Evolutionary conservation across 345 rosid genomes (phyloP), one percentile per base, ranked within the genome.

Genomic region (Moricandia arvensis): DNA sequence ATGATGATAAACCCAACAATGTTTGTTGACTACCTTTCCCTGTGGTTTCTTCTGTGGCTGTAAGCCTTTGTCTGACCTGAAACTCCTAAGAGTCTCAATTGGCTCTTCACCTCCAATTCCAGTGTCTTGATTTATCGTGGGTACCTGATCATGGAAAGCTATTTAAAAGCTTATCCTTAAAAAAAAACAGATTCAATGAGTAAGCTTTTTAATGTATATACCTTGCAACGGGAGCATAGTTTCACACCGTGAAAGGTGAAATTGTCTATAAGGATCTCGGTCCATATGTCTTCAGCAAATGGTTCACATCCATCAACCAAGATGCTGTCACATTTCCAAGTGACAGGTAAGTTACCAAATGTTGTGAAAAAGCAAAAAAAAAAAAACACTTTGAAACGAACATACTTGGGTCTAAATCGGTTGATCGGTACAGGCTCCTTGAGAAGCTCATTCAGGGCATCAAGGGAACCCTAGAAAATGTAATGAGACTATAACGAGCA

Each of bases 351-450:
- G 51, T 61, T 16, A 61, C 8, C 8, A 68, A 37, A 17, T 62
- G 43, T 10, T 51, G 65, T 66, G 37, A 79, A 54, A 73, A 66
- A 37, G 69, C 53, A 68, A 78, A 31, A 30, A 47, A n/a, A n/a
- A n/a, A n/a, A 43, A 59, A 37, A 18, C 31, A 31, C 5, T 10
- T 31, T 21, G 7, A 38, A 34, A 59, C 63, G 38, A 68, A 61
- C 64, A 63, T 90, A 93, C 97, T 93, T 93, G 83, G 96, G 91
- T 82, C 98, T 83, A 71, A 93, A 93, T 43, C 98, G 93, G 75
- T 87, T 93, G 68, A 93, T 59, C 38, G 96, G 91, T 73, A 93
- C 79, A 35, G 97, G 97, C 80, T 87, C 94, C 81, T 80, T 81
- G 58, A 90, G 87, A 79, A 85, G 82, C 75, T 76, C 78, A 81